Evolutionary conservation across 73 alveolate genomes (phyloP).

Genomic region (Durusdinium trenchii): DNA sequence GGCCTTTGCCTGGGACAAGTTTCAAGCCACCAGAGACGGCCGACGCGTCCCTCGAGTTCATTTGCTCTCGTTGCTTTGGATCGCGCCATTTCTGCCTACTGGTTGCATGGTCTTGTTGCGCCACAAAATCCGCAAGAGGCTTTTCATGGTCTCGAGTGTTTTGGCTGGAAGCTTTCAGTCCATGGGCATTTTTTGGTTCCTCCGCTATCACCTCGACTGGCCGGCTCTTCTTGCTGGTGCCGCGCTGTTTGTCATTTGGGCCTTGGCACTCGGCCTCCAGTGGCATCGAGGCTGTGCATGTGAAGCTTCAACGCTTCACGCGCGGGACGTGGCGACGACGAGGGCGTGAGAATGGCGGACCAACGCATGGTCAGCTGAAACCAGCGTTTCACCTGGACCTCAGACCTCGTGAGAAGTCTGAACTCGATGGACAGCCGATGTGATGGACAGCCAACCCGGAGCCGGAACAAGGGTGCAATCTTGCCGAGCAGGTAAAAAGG

Average conservation of each 20-base stretch:
- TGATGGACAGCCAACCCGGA: no score
- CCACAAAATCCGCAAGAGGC: slow-evolving; percentile 26
- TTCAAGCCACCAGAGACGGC: slow-evolving; percentile 40
- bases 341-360: background rate
- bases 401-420: no score
- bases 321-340: background rate
- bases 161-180: slow-evolving; percentile 25
- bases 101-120: slow-evolving; percentile 17
- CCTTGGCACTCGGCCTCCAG: slow-evolving; percentile 1
- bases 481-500: no score
- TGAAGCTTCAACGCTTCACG: slow-evolving; percentile 37
- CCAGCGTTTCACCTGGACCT: no score
- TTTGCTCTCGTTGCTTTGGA: background rate
- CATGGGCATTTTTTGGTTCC: background rate
- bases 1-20: slow-evolving; percentile 47
- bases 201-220: background rate
- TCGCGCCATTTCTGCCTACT: slow-evolving; percentile 53
- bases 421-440: no score
- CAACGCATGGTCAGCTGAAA: no score
- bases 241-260: background rate
- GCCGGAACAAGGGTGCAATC: no score
- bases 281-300: slow-evolving; percentile 60
- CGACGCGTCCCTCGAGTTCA: slow-evolving; percentile 19
- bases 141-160: slow-evolving; percentile 33
- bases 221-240: background rate